Evolutionary conservation across 805 yeast species (phyloP), one percentile per base, ranked within the genome.

Genomic region (Pichia paraexigua): DNA sequence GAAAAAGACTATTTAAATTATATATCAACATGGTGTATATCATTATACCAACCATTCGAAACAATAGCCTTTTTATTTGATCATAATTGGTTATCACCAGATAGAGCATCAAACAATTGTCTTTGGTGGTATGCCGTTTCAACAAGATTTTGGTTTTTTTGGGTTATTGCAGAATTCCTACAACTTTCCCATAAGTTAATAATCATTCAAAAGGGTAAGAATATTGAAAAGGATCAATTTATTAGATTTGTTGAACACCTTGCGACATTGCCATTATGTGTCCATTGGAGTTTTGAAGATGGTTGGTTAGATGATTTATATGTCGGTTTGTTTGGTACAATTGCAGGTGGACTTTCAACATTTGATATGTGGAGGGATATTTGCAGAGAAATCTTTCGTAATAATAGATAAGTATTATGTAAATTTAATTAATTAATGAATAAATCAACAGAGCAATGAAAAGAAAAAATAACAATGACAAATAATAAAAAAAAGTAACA

Each of bases 321-420:
- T 17, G 73, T 69, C 42, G 73, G 72, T 1, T 57, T 69, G 20
- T 60, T 66, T 50, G 72, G 71, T n/a, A 62, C 69, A 7, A 35
- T 53, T n/a, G 61, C 61, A 3, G 51, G 51, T 55, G 46, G 63
- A 49, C 47, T 62, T 24, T 48, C 50, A 20, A 51, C 70, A 4
- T 9, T 55, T 9, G 45, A 61, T 21, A 47, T 47, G n/a, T 65
- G 63, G 63, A 44, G 40, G 5, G 54, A 60, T 9, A 60, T 59
- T 17, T 45, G 44, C 41, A 44, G 43, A 1, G 53, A 59, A 27
- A 44, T 64, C 22, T 1, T 20, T 17, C 30, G 42, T 18, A 49
- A 52, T 17, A 46, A 28, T 41, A 9, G 18, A 37, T 5, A 41
- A 42, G n/a, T n/a, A 17, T 3, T 30, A 13, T 13, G n/a, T 30